Evolutionary conservation across 805 yeast species (phyloP), one percentile per base, ranked within the genome.

Genomic region (Ogataea dorogensis): DNA sequence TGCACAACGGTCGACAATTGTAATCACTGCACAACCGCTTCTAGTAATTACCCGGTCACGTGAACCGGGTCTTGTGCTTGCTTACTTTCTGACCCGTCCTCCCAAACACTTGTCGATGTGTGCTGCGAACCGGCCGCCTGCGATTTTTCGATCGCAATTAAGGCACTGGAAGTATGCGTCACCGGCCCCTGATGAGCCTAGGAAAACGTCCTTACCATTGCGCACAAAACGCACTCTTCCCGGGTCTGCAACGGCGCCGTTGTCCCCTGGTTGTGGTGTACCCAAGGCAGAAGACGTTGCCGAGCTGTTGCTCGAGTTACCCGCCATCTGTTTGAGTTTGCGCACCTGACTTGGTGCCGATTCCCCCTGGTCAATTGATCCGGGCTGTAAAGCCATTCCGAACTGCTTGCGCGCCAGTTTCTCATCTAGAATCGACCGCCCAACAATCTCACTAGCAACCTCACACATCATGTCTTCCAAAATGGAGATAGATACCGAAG

Each of bases 101-200:
- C 86, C 86, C 16, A 88, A 61, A 56, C 98, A 91, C 50, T 95
- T 78, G 56, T 88, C 94, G 19, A 91, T 71, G 61, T 91, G 98
- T 26, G 86, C 88, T 2, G 98, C 97, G 68, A 86, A 89, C 40
- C 98, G 67, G 24, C 86, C 82, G 1, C 95, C 96, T 0, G 96
- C 91, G 6, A 91, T 82, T 51, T 81, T 86, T 38, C 98, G 69
- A 13, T 77, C 79, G 60, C 98, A 91, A 47, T 84, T 82, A 4
- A 72, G 70, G 62, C 98, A 91, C 38, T 68, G 74, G 50, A 87
- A 86, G 58, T 88, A 87, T 3, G 57, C 56, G 27, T 55, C 62
- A 20, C 46, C 47, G 5, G 49, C 54, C 14, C 46, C 46, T 4
- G 38, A 22, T 12, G 38, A 19, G 5, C 28, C 35, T 17, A 47